Conservation (phyloP, 768 basidiomycete genomes). For the Hemileccinum rubropunctum region DNA sequence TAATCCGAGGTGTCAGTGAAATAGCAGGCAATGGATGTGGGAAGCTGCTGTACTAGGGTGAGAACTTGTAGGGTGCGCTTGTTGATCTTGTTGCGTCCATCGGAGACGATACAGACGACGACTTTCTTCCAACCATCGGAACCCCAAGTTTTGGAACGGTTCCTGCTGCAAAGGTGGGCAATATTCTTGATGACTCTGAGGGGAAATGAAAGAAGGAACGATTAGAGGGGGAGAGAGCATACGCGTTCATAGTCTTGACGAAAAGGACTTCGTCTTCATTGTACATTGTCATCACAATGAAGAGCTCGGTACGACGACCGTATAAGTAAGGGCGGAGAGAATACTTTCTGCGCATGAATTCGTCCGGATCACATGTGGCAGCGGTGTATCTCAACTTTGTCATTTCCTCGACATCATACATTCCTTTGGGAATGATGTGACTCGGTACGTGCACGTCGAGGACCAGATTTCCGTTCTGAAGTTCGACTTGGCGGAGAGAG, state of each 20-base stretch:
- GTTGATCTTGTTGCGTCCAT: conserved; percentile 84
- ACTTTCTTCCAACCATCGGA: conserved; percentile 88
- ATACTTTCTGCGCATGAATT: conserved; percentile 76
- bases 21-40: neutral
- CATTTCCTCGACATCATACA: conserved; percentile 65
- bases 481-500: conserved; percentile 74
- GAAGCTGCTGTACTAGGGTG: conserved; percentile 52
- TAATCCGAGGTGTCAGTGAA: conserved; percentile 22
- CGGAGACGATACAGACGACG: conserved; percentile 84
- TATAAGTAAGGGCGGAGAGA: conserved; percentile 77
- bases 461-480: conserved; percentile 80
- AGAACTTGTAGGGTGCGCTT: conserved; percentile 89
- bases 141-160: conserved; percentile 80
- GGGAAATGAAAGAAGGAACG: conserved; percentile 9
- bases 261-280: conserved; percentile 88
- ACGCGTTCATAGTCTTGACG: conserved; percentile 82
- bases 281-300: conserved; percentile 97
- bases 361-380: conserved; percentile 86
- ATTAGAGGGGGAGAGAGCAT: conserved; percentile 27
- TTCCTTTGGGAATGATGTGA: conserved; percentile 70
- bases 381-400: conserved; percentile 87
- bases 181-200: conserved; percentile 82
- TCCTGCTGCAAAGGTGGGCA: conserved; percentile 70
- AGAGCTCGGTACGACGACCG: conserved; percentile 83
- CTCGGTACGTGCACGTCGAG: conserved; percentile 80